Conservation (phyloP, 257 asterid species). For the Solanum ossicruentum region DNA sequence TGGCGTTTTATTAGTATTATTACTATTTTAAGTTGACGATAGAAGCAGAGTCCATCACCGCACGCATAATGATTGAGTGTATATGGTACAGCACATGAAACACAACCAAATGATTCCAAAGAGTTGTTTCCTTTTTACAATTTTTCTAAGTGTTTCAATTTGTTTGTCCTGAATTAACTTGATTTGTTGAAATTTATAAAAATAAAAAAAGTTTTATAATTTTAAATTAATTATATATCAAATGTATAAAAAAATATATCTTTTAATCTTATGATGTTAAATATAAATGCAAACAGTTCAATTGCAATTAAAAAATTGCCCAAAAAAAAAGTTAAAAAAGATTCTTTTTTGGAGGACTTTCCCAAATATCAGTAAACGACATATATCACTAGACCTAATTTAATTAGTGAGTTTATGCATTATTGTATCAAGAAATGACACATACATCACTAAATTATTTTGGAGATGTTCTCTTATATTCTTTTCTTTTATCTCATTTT, state of each 20-base stretch:
- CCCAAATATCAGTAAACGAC: background rate
- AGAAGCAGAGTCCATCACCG: background rate
- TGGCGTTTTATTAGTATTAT: background rate
- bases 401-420: background rate
- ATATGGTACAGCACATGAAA: background rate
- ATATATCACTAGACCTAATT: background rate
- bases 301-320: too few species aligned
- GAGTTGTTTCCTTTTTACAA: background rate
- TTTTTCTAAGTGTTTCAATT: background rate
- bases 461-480: background rate
- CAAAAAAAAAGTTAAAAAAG: too few species aligned
- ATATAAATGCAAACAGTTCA: background rate
- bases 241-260: background rate
- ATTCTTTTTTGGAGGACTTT: background rate
- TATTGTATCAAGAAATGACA: background rate
- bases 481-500: background rate
- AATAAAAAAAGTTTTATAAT: background rate
- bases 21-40: background rate
- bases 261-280: fast-evolving
- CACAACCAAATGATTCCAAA: background rate
- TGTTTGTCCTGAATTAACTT: background rate
- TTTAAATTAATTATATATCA: background rate
- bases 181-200: background rate
- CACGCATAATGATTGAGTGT: background rate
- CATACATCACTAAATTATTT: background rate